Evolutionary conservation across 148 eudicot species (phyloP).

Genomic region (Silene latifolia): DNA sequence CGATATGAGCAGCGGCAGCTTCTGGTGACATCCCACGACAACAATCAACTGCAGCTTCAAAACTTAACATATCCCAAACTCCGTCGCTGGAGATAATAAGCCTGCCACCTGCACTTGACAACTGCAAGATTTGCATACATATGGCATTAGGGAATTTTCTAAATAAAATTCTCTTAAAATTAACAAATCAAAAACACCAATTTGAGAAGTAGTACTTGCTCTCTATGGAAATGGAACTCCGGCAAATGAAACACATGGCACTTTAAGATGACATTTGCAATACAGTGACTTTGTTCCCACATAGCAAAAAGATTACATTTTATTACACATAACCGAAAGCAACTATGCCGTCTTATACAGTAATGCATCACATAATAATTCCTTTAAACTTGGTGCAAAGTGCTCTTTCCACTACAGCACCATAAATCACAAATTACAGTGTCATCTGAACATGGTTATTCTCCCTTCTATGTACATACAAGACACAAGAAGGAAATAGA

Average conservation of each 20-base stretch:
- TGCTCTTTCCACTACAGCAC: background rate
- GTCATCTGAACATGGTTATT: background rate
- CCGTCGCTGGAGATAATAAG: conserved; percentile 88
- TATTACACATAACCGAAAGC: background rate
- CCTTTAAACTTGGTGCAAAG: background rate
- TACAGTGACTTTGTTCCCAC: background rate
- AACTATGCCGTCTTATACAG: background rate
- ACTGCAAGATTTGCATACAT: conserved; percentile 40
- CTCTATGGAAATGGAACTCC: background rate
- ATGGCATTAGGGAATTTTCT: background rate
- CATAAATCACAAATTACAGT: background rate
- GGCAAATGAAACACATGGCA: background rate
- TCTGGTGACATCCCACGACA: conserved; percentile 82
- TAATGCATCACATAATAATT: background rate
- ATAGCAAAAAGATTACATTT: background rate
- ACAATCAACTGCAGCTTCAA: conserved; percentile 77
- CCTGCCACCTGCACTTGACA: conserved; percentile 84
- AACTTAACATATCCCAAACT: conserved; percentile 95
- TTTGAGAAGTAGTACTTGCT: background rate
- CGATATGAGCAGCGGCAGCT: conserved; percentile 83
- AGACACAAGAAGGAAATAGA: background rate
- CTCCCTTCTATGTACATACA: background rate
- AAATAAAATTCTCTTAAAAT: background rate
- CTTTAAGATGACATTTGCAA: background rate
- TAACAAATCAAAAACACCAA: background rate